Conservation (phyloP, 495 filamentous ascomycete species). For the Penicillium bovifimosum region DNA sequence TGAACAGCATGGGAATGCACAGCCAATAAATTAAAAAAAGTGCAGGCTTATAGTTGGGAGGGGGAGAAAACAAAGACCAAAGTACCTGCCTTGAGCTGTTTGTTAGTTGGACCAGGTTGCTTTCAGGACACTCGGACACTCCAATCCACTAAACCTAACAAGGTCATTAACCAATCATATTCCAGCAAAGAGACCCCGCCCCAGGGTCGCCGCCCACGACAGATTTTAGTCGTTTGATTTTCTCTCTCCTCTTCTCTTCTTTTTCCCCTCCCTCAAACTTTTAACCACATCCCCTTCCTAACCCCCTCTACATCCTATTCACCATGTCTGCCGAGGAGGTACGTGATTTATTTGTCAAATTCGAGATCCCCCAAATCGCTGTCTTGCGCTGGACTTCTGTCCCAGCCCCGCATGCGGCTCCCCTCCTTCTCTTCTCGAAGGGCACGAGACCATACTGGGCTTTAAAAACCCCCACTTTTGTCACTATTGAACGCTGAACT, state of each 20-base stretch:
- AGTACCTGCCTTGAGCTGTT: too few relatives aligned
- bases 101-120: neutral
- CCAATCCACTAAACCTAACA: constrained; percentile 26
- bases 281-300: constrained; percentile 11
- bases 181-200: constrained; percentile 31
- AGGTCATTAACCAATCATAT: neutral
- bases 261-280: constrained; percentile 18
- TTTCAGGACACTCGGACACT: constrained; percentile 5
- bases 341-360: constrained; percentile 13
- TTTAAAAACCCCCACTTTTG: neutral
- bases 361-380: constrained; percentile 5
- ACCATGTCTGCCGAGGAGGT: constrained; percentile 43
- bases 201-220: constrained; percentile 5
- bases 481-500: neutral
- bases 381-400: constrained; percentile 11
- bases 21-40: neutral
- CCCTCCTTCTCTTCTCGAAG: constrained; percentile 20
- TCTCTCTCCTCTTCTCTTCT: constrained; percentile 17
- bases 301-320: constrained; percentile 21
- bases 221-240: constrained; percentile 7
- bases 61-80: too few relatives aligned
- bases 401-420: constrained; percentile 34
- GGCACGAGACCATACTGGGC: constrained; percentile 13
- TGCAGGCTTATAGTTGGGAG: neutral
- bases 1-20: constrained; percentile 6